phyloP scores from a whole-genome alignment of 2,329 filamentous ascomycete genomes.

The Hymenoscyphus fraxineus region DNA sequence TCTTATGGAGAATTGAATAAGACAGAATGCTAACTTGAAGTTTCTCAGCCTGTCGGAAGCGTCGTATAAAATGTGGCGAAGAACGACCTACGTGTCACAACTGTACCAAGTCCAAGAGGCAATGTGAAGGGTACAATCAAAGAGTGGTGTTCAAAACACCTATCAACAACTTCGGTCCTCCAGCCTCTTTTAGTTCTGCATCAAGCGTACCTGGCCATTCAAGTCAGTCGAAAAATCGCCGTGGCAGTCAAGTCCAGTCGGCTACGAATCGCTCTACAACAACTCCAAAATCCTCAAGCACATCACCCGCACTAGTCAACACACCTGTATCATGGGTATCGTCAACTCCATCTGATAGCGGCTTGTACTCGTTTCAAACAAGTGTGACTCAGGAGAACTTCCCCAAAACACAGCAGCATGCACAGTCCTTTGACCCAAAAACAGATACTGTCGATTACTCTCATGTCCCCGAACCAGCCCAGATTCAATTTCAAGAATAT shows the following conservation, averaged over 20 bases:
- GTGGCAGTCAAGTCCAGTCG: constrained; percentile 6
- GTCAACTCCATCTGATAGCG: constrained; percentile 12
- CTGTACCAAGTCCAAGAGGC: constrained; percentile 79
- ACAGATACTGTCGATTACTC: constrained; percentile 22
- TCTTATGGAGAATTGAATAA: not conserved
- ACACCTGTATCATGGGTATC: constrained; percentile 7
- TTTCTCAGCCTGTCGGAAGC: constrained; percentile 74
- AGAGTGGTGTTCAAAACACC: constrained; percentile 77
- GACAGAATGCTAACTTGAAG: not conserved
- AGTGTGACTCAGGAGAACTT: not conserved
- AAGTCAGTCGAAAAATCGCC: constrained; percentile 14
- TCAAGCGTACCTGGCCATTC: not conserved
- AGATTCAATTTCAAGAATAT: not conserved
- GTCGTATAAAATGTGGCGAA: constrained; percentile 96
- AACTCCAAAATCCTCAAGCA: constrained; percentile 14
- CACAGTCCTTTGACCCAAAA: constrained; percentile 4
- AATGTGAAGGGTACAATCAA: constrained; percentile 81
- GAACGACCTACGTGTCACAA: constrained; percentile 78
- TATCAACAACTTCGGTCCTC: constrained; percentile 51
- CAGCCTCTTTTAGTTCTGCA: constrained; percentile 36
- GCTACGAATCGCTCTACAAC: constrained; percentile 9
- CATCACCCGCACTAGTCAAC: constrained; percentile 4
- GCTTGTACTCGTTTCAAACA: constrained; percentile 11
- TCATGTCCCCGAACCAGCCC: constrained; percentile 19
- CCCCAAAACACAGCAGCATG: not conserved